Evolutionary conservation across 2,329 filamentous ascomycete species (phyloP), one percentile per base, ranked within the genome.

Genomic region (Venturia nashicola): DNA sequence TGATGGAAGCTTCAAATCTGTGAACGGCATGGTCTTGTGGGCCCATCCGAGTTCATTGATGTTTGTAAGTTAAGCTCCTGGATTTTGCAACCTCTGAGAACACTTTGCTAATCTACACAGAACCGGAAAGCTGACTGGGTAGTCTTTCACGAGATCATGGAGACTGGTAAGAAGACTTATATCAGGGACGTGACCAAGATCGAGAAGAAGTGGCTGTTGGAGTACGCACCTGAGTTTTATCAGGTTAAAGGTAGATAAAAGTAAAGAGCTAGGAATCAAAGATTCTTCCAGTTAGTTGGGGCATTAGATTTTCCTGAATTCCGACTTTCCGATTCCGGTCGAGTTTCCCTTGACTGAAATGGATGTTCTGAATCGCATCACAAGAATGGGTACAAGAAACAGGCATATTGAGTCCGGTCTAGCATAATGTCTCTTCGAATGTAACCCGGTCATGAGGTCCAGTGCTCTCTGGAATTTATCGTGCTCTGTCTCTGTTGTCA

Each of bases 111-210:
- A 65, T 34, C 62, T 46, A 39, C 60, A 1, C 68, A 82, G 80
- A 96, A 96, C 74, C 86, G 92, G 64, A 97, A 95, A 78, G 91
- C 91, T 12, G 91, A 97, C 67, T 97, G 93, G 91, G 91, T 97
- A 11, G 83, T 99, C 42, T 99, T 97, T 72, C 89, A 95, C 70
- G 93, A 97, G 76, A 85, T 96, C 44, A 85, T 96, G 80, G 90
- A 97, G 77, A 95, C 90, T 5, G 85, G 88, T 11, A 85, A 84
- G 67, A 97, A 97, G 80, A 91, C 84, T 0, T 97, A 88, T 72
- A 95, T 99, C 69, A 82, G 91, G 64, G 93, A 97, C 74, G 79
- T 97, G 65, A 94, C 87, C n/a, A 94, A 90, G 77, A 89, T 97
- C 70, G 90, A 97, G 73, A 96, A 91, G 80, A 80, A 78, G n/a